Evolutionary conservation across 805 yeast genomes (phyloP), one percentile per base, ranked within the genome.

Genomic region (Suhomyces sp.): DNA sequence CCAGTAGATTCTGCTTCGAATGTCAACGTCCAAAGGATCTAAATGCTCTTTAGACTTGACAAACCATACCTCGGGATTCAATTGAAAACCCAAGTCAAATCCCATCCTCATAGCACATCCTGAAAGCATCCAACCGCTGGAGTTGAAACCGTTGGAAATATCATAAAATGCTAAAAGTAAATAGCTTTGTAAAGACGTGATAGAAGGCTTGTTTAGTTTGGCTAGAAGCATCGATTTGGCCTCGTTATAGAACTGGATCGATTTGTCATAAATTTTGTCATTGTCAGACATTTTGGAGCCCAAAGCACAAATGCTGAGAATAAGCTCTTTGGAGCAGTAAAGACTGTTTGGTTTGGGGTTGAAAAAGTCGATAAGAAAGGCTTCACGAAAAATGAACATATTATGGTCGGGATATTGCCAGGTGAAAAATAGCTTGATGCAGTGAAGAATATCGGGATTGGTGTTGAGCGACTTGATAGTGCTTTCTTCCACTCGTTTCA

Each of bases 101-200:
- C 89, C 89, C 73, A 84, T 84, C 49, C 88, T 67, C 58, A 84
- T 76, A 7, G 86, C 88, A 49, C 78, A 73, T 3, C 88, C 89
- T 3, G 81, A 73, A 35, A 83, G 72, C 76, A 83, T 78, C 88
- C 88, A 84, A 5, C 86, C 85, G 46, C 80, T 72, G 24, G 83
- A 78, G 58, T 80, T 82, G 49, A 77, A 67, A 2, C 87, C 87
- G 57, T 77, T 79, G 52, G 86, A 84, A 38, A 84, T 76, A 60
- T 84, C 88, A 62, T 83, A 84, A 52, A 83, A 77, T 5, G 87
- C 85, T 13, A 84, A 65, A 22, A 84, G 68, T n/a, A 84, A 67
- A 51, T 80, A 77, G 27, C 86, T 78, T 62, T 84, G 89, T 8
- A 84, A 72, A 0, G 85, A 76, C 0, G 88, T 76, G 33, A 84